Evolutionary conservation across 441 rosid genomes (phyloP), one percentile per base, ranked within the genome.

Genomic region (Gossypium gossypioides): DNA sequence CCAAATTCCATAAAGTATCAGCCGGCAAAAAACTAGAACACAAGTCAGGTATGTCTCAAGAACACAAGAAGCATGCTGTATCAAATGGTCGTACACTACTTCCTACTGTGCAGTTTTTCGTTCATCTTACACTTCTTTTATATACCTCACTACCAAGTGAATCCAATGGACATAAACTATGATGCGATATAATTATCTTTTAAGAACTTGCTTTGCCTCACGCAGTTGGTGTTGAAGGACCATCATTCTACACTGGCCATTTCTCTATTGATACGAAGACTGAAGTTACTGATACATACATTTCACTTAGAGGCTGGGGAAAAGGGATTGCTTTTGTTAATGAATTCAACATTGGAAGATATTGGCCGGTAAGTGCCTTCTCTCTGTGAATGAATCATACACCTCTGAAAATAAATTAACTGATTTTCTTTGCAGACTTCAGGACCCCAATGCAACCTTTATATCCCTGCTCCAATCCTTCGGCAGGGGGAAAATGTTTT

Each of bases 391-490:
- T 67, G 16, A 56, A 19, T 16, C 9, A 6, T 32, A 52, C 56
- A 48, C 13, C 62, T 52, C 27, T 55, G 32, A 34, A 56, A n/a
- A 63, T 13, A 13, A 5, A 24, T 4, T 52, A 52, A 15, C n/a
- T 3, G 57, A 18, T 21, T 71, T 60, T 8, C 64, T 67, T 74
- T 80, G 84, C 89, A 90, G 97, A 86, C 90, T 15, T 78, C 72
- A 70, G 95, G 96, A 75, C 97, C 97, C 7, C 96, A 88, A 55
- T 91, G 97, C 79, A 84, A 82, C 91, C 97, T 94, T 59, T 90
- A 90, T 73, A 85, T 92, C 71, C 97, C 97, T 16, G 91, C 93
- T 46, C 96, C 99, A 16, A 72, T 92, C 74, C 97, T 92, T 77
- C 84, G 48, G 57, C 89, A 48, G 6, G 97, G 96, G 66, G 80